phyloP scores from a whole-genome alignment of 2,329 filamentous ascomycete species.

The Colletotrichum paranaense region DNA sequence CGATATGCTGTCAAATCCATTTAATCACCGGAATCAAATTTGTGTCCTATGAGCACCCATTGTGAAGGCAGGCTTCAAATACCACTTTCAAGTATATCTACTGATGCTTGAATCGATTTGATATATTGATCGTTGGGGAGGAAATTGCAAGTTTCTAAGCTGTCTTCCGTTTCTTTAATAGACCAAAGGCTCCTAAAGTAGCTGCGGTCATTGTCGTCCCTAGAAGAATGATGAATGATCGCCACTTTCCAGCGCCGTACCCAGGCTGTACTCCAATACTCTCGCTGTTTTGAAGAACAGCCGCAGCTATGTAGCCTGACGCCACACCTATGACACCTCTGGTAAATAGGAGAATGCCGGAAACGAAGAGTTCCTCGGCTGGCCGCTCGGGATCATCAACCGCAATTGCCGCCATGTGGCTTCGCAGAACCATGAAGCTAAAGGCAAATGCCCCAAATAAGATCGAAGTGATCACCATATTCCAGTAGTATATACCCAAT shows the following conservation, averaged over 20 bases:
- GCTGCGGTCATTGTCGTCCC: conserved; percentile 6
- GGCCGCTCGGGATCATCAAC: not conserved
- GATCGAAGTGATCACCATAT: conserved; percentile 4
- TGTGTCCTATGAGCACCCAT: no score
- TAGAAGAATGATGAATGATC: not conserved
- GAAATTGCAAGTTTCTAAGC: no score
- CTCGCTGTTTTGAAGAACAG: conserved; percentile 3
- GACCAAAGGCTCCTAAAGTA: not conserved
- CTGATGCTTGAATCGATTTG: no score
- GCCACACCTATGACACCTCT: conserved; percentile 19
- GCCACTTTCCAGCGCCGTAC: conserved; percentile 15
- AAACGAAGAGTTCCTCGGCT: conserved; percentile 6
- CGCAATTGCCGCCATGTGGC: conserved; percentile 17
- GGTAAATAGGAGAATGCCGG: not conserved
- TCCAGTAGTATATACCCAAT: conserved; percentile 14
- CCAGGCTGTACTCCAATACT: conserved; percentile 5
- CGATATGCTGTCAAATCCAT: no score
- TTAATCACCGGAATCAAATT: no score
- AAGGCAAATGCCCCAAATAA: conserved; percentile 23
- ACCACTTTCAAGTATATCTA: no score
- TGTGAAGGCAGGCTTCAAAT: no score
- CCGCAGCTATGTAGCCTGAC: conserved; percentile 16
- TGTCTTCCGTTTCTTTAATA: not conserved
- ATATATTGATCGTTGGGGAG: not conserved
- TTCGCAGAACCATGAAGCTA: conserved; percentile 18